These are phyloP conservation scores for Monosporascus sp. DNA, from an alignment of 2,329 filamentous ascomycete genomes.

Conservation along the genomic window DNA sequence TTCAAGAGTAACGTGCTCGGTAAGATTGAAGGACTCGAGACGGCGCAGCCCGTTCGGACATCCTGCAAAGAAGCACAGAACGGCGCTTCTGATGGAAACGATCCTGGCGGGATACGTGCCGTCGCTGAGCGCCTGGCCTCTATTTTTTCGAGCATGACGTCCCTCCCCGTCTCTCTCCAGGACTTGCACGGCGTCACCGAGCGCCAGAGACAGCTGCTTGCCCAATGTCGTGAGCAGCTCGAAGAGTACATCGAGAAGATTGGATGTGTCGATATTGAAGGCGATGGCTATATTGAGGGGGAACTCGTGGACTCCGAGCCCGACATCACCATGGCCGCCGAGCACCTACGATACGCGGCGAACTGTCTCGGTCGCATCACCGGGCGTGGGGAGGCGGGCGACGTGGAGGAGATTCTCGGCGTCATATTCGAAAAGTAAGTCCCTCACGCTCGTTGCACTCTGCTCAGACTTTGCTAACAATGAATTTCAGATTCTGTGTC, in stretches of 20 bases:
- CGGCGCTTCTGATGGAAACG: constrained; percentile 28
- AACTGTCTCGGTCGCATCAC: constrained; percentile 80
- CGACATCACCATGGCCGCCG: constrained; percentile 86
- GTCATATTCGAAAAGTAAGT: constrained; percentile 96
- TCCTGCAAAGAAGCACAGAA: constrained; percentile 62
- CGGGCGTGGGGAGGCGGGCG: constrained; percentile 74
- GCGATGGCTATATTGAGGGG: constrained; percentile 12
- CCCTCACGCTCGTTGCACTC: neutral
- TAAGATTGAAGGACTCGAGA: constrained; percentile 35
- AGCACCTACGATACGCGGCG: constrained; percentile 77
- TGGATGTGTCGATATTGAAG: constrained; percentile 14
- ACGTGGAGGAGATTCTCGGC: constrained; percentile 92
- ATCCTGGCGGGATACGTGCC: constrained; percentile 60
- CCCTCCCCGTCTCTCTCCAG: constrained; percentile 64
- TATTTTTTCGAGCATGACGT: constrained; percentile 66
- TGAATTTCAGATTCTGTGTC: constrained; percentile 45
- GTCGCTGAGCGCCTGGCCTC: constrained; percentile 63
- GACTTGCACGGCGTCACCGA: constrained; percentile 87
- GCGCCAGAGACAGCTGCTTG: constrained; percentile 77
- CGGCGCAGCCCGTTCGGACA: constrained; percentile 48
- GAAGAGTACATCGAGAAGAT: constrained; percentile 65
- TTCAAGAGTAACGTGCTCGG: constrained; percentile 35
- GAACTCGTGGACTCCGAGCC: constrained; percentile 41
- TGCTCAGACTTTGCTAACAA: constrained; percentile 3
- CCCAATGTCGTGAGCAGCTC: constrained; percentile 65